These are phyloP conservation scores for Fagus sylvatica DNA, from an alignment of 306 rosid genomes.

Conservation along the genomic window DNA sequence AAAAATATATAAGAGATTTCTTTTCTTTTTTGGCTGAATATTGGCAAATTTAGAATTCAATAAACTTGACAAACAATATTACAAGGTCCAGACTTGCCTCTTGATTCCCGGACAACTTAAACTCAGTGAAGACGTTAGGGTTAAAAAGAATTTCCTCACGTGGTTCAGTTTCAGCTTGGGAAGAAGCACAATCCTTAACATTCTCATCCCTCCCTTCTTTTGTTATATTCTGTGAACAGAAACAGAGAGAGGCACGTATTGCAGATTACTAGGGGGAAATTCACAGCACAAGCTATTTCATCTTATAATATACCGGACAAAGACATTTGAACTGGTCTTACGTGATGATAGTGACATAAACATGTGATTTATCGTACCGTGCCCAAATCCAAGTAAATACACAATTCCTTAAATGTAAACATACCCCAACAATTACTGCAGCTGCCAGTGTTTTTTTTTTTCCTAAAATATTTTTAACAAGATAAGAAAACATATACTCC, in stretches of 20 bases:
- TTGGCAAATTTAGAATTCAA: background rate
- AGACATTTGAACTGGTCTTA: too few relatives aligned
- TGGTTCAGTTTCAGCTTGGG: constrained; percentile 37
- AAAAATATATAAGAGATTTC: constrained; percentile 19
- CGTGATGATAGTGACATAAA: background rate
- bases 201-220: constrained; percentile 50
- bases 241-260: constrained; percentile 10
- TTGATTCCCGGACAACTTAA: constrained; percentile 76
- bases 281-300: background rate
- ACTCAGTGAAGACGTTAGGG: constrained; percentile 93
- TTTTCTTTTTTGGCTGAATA: too few relatives aligned
- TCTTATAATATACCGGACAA: background rate
- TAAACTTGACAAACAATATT: background rate
- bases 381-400: background rate
- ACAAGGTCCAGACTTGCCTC: constrained; percentile 45
- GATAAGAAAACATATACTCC: background rate
- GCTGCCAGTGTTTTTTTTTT: background rate
- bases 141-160: constrained; percentile 67
- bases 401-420: background rate
- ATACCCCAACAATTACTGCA: background rate
- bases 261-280: constrained; percentile 10
- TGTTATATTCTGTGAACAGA: constrained; percentile 46
- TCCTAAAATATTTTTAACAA: background rate
- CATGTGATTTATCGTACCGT: background rate
- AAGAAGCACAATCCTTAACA: constrained; percentile 43